Conservation (phyloP, 306 rosid genomes). For the Pyrus betulifolia region DNA sequence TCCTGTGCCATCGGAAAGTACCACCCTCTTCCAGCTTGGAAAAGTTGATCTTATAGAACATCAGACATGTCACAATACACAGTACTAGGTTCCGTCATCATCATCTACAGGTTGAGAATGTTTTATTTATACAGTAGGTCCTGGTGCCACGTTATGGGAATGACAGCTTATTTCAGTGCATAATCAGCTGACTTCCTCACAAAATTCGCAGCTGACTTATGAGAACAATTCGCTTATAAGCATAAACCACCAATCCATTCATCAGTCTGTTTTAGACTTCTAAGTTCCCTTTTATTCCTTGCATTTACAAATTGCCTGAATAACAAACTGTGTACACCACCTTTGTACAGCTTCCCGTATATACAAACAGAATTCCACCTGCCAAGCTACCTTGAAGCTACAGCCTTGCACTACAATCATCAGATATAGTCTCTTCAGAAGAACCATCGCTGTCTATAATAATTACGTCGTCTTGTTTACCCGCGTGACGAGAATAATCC, state of each 20-base stretch:
- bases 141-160: too few species aligned
- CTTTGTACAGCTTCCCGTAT: slow-evolving; percentile 6
- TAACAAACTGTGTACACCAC: slow-evolving; percentile 20
- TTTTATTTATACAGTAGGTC: too few species aligned
- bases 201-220: too few species aligned
- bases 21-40: too few species aligned
- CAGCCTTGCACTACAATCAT: slow-evolving; percentile 33
- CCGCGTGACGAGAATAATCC: slow-evolving; percentile 9
- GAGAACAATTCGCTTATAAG: background rate
- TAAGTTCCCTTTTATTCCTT: background rate
- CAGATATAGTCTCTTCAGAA: slow-evolving; percentile 71
- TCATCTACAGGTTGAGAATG: too few species aligned
- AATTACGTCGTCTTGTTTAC: slow-evolving; percentile 30
- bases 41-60: too few species aligned
- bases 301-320: slow-evolving; percentile 16
- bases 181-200: too few species aligned
- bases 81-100: too few species aligned
- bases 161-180: too few species aligned
- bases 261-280: background rate
- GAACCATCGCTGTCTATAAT: slow-evolving; percentile 50
- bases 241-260: background rate
- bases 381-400: slow-evolving; percentile 19
- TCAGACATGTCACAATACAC: too few species aligned
- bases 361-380: slow-evolving; percentile 4
- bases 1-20: too few species aligned